These are phyloP conservation scores for Thinopyrum elongatum DNA, from an alignment of 176 grass and related monocot genomes.

Conservation along the genomic window DNA sequence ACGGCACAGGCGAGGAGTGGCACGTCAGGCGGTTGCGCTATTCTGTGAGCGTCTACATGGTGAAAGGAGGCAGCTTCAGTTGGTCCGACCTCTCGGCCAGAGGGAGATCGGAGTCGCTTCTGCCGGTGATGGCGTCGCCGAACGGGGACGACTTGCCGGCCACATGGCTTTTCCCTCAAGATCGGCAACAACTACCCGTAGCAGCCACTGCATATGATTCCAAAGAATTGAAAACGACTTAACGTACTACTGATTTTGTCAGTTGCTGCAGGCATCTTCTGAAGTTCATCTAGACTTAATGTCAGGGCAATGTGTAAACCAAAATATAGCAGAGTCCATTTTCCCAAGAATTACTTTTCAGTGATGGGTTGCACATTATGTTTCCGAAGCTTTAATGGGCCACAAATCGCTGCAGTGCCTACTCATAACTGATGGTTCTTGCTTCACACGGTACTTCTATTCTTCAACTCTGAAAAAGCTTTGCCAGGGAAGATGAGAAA, in stretches of 20 bases:
- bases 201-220: too few species aligned
- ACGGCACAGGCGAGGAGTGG: not conserved
- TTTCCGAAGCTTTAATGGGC: conserved; percentile 35
- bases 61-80: not conserved
- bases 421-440: conserved; percentile 34
- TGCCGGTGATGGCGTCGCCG: not conserved
- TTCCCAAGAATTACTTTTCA: conserved; percentile 46
- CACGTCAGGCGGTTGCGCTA: not conserved
- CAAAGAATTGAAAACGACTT: too few species aligned
- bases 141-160: not conserved
- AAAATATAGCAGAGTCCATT: conserved; percentile 70
- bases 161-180: not conserved
- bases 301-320: conserved; percentile 71
- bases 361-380: conserved; percentile 17
- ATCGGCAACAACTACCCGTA: conserved; percentile 11
- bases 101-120: not conserved
- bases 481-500: not conserved
- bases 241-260: conserved; percentile 54
- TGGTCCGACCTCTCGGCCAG: not conserved
- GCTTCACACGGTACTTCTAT: conserved; percentile 52
- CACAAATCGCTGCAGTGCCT: conserved; percentile 63
- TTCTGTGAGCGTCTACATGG: not conserved
- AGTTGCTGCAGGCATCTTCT: conserved; percentile 63
- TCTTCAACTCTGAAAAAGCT: conserved; percentile 48
- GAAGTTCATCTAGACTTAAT: conserved; percentile 79